Percentiles rank a stretch among this genome's conserved stretches.
Conservation (phyloP, 2,329 filamentous ascomycete species). For the Scedosporium apiospermum region DNA sequence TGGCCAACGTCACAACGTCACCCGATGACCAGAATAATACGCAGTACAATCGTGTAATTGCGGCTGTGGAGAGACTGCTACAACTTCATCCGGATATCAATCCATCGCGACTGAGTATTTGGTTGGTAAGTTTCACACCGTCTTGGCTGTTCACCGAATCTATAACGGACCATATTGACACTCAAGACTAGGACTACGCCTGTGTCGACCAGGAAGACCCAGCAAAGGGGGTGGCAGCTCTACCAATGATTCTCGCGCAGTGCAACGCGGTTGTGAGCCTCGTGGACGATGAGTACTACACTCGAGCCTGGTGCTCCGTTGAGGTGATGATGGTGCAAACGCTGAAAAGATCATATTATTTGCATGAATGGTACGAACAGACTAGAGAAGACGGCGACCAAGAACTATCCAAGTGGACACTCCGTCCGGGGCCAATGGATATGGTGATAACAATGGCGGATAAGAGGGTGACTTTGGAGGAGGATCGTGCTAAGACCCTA, state of each 20-base stretch:
- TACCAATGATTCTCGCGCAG: conserved; percentile 27
- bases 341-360: conserved; percentile 19
- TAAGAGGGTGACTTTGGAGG: conserved; percentile 13
- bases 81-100: conserved; percentile 14
- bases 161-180: neutral
- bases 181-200: conserved; percentile 20
- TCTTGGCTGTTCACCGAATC: neutral
- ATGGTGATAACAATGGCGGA: conserved; percentile 9
- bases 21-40: conserved; percentile 21
- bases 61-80: conserved; percentile 19
- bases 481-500: conserved; percentile 14
- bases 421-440: conserved; percentile 7
- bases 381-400: neutral
- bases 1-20: conserved; percentile 7
- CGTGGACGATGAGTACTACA: conserved; percentile 22
- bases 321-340: conserved; percentile 23
- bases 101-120: conserved; percentile 15
- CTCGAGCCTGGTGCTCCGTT: conserved; percentile 27
- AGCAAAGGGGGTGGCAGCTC: conserved; percentile 20
- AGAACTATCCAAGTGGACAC: neutral
- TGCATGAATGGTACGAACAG: conserved; percentile 23
- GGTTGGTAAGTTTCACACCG: conserved; percentile 16
- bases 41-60: conserved; percentile 21
- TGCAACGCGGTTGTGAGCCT: conserved; percentile 30
- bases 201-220: conserved; percentile 27